These are phyloP conservation scores for Ustilago nuda DNA, from an alignment of 1,284 basidiomycete genomes.

Conservation along the genomic window DNA sequence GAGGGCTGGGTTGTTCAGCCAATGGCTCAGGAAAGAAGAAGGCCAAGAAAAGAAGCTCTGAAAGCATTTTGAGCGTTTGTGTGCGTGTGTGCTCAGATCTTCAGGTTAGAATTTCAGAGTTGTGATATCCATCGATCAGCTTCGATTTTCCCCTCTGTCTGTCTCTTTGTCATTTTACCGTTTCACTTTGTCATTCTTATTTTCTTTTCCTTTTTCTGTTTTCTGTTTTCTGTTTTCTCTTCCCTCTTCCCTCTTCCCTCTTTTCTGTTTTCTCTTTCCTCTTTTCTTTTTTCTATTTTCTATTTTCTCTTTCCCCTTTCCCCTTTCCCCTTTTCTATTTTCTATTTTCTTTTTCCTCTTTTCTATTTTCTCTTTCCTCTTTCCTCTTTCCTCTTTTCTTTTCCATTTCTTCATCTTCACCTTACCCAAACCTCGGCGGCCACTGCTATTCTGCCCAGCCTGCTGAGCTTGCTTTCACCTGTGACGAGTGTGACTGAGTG, in stretches of 20 bases:
- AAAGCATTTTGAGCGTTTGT: too few relatives aligned
- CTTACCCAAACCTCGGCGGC: not conserved
- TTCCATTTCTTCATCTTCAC: not conserved
- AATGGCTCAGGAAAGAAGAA: not conserved
- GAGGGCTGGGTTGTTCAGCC: not conserved
- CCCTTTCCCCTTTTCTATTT: too few relatives aligned
- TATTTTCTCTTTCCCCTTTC: too few relatives aligned
- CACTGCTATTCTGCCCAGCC: not conserved
- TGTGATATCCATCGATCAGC: not conserved
- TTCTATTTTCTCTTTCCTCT: not conserved
- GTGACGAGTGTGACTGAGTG: not conserved
- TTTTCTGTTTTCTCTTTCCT: not conserved
- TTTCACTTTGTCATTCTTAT: not conserved
- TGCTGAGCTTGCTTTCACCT: slow-evolving; percentile 6
- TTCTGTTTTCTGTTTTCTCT: not conserved
- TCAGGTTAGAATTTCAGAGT: not conserved
- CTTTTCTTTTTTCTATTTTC: too few relatives aligned
- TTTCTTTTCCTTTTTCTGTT: not conserved
- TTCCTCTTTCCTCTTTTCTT: not conserved
- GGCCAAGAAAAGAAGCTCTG: not conserved
- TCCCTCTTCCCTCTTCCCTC: too few relatives aligned
- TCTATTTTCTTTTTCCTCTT: not conserved
- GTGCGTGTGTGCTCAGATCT: not conserved
- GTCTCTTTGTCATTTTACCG: not conserved
- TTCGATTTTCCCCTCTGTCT: not conserved